phyloP scores from a whole-genome alignment of 78 protist genomes.

The Dictyostelium firmibasis region DNA sequence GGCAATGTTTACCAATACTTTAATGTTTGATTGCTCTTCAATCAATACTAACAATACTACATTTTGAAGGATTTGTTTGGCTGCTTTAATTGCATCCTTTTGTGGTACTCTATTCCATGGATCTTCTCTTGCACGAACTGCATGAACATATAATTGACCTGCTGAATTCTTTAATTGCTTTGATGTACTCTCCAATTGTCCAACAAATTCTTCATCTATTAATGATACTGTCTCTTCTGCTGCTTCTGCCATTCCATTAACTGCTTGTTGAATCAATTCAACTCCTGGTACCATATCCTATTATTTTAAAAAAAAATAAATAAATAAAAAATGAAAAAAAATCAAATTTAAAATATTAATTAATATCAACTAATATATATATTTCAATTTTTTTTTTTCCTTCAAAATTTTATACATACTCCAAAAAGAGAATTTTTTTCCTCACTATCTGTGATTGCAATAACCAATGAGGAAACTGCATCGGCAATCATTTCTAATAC shows the following conservation, averaged over 20 bases:
- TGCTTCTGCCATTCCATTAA: slow-evolving; percentile 70
- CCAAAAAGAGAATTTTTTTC: slow-evolving; percentile 74
- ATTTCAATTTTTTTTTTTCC: background rate
- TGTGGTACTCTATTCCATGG: slow-evolving; percentile 80
- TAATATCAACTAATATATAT: no score
- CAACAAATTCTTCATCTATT: slow-evolving; percentile 68
- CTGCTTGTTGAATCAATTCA: slow-evolving; percentile 74
- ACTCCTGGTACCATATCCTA: slow-evolving; percentile 83
- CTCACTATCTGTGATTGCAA: slow-evolving; percentile 73
- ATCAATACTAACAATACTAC: slow-evolving; percentile 64
- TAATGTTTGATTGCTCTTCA: slow-evolving; percentile 74
- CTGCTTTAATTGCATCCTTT: slow-evolving; percentile 75
- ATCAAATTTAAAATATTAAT: background rate
- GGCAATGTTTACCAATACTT: slow-evolving; percentile 59
- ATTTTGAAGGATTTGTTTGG: slow-evolving; percentile 49
- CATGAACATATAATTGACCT: slow-evolving; percentile 50
- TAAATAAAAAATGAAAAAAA: background rate
- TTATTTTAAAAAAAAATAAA: background rate
- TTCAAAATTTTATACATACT: slow-evolving; percentile 10
- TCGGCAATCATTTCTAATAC: slow-evolving; percentile 77
- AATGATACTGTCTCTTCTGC: slow-evolving; percentile 51
- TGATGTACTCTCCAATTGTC: slow-evolving; percentile 25
- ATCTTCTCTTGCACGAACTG: slow-evolving; percentile 54
- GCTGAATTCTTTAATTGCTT: slow-evolving; percentile 28
- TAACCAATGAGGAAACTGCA: slow-evolving; percentile 72